phyloP scores from a whole-genome alignment of 441 rosid species.

The Euphorbia schlechtendalii region DNA sequence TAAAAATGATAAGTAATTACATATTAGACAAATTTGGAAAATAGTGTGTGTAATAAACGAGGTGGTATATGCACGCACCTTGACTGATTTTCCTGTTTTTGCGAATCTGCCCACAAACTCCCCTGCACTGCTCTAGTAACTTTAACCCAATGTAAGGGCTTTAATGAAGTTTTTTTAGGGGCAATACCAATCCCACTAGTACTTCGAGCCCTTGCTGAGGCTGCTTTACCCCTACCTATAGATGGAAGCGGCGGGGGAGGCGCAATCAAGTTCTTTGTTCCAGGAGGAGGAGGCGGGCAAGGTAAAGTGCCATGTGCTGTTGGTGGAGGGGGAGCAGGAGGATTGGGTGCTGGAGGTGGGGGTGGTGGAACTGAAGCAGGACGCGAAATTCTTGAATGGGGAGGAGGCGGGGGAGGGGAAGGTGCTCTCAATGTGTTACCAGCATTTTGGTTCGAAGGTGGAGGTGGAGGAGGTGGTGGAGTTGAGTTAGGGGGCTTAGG shows the following conservation, averaged over 20 bases:
- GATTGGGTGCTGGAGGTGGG: slow-evolving; percentile 44
- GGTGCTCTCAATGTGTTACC: slow-evolving; percentile 22
- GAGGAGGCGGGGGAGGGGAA: slow-evolving; percentile 36
- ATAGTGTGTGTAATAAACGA: neutral
- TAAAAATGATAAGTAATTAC: slow-evolving; percentile 1
- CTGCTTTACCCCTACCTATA: slow-evolving; percentile 53
- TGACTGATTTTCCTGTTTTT: slow-evolving; percentile 66
- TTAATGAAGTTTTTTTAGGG: slow-evolving; percentile 65
- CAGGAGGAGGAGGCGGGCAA: slow-evolving; percentile 48
- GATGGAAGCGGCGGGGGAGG: slow-evolving; percentile 77
- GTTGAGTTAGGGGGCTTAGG: slow-evolving; percentile 20
- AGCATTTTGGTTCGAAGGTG: neutral
- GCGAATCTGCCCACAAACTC: slow-evolving; percentile 96
- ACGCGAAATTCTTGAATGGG: slow-evolving; percentile 38
- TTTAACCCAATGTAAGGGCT: slow-evolving; percentile 96
- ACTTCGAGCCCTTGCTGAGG: slow-evolving; percentile 53
- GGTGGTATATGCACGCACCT: slow-evolving; percentile 39
- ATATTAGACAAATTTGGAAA: slow-evolving; percentile 1
- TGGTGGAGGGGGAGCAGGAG: slow-evolving; percentile 48
- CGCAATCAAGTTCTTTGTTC: slow-evolving; percentile 44
- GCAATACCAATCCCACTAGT: slow-evolving; percentile 35
- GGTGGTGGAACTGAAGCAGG: slow-evolving; percentile 41
- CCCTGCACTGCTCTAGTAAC: slow-evolving; percentile 90
- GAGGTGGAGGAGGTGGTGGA: slow-evolving; percentile 51
- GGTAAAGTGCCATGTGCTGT: slow-evolving; percentile 34